A percentile compares a stretch with the other conserved stretches of the same genome.
phyloP scores from a whole-genome alignment of 352 stramenopile species.

The Phytophthora capsici region DNA sequence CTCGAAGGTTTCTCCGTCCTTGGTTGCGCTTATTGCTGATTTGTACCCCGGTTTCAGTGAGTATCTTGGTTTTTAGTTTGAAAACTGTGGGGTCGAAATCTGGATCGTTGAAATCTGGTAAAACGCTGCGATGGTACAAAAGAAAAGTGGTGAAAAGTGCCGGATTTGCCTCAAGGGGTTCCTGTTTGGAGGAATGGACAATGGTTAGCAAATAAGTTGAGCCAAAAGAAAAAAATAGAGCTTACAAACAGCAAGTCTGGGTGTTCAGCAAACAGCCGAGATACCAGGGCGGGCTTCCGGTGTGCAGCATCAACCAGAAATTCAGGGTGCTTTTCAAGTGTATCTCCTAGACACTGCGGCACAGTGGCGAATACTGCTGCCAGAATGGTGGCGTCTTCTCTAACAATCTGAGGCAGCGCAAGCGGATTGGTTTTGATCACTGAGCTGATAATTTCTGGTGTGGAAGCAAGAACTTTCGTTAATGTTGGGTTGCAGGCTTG shows the following conservation, averaged over 20 bases:
- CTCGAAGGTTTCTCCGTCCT: slow-evolving; percentile 33
- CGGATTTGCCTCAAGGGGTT: slow-evolving; percentile 73
- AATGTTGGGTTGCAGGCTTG: slow-evolving; percentile 51
- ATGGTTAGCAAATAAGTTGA: neutral
- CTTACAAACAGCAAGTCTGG: slow-evolving; percentile 72
- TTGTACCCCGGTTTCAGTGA: slow-evolving; percentile 41
- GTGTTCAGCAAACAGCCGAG: slow-evolving; percentile 64
- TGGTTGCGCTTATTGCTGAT: slow-evolving; percentile 52
- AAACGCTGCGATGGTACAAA: slow-evolving; percentile 56
- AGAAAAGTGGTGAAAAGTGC: slow-evolving; percentile 77
- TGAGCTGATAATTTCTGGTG: slow-evolving; percentile 53
- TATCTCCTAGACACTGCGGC: slow-evolving; percentile 63
- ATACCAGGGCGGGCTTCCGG: slow-evolving; percentile 64
- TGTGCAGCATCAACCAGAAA: slow-evolving; percentile 77
- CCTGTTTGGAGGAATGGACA: slow-evolving; percentile 26
- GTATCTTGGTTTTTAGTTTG: slow-evolving; percentile 59
- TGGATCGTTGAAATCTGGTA: slow-evolving; percentile 66
- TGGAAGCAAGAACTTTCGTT: slow-evolving; percentile 47
- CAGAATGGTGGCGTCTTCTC: slow-evolving; percentile 55
- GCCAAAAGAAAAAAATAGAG: neutral
- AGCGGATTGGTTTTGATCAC: slow-evolving; percentile 61
- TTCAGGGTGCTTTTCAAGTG: slow-evolving; percentile 68
- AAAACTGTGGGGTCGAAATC: slow-evolving; percentile 60
- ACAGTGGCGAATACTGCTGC: slow-evolving; percentile 55
- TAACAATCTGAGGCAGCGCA: slow-evolving; percentile 52